These are phyloP conservation scores for Alternaria gansuensis DNA, from an alignment of 2,329 filamentous ascomycete species.

Conservation along the genomic window DNA sequence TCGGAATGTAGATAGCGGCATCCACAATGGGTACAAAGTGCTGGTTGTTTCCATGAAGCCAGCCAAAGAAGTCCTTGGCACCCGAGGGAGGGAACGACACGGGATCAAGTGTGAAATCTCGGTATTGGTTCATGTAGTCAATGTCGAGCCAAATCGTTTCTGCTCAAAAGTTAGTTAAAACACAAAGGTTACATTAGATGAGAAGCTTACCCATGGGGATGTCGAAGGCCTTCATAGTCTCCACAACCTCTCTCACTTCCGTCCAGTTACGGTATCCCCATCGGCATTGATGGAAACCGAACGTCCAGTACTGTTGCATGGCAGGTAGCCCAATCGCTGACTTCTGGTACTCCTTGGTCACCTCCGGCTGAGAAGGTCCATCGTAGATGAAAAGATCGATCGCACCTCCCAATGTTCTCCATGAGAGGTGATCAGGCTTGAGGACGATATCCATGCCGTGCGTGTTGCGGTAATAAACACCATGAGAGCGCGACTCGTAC, in stretches of 20 bases:
- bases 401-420: conserved; percentile 77
- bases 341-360: conserved; percentile 74
- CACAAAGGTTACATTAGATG: not conserved
- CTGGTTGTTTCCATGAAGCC: conserved; percentile 63
- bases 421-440: conserved; percentile 70
- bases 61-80: conserved; percentile 62
- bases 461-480: conserved; percentile 78
- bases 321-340: conserved; percentile 74
- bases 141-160: conserved; percentile 58
- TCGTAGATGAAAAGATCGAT: conserved; percentile 83
- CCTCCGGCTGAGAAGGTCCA: conserved; percentile 72
- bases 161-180: not conserved
- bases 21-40: conserved; percentile 71
- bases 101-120: conserved; percentile 67
- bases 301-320: conserved; percentile 80
- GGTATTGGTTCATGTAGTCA: conserved; percentile 57
- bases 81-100: conserved; percentile 61
- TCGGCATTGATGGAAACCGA: conserved; percentile 84
- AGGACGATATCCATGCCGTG: conserved; percentile 79
- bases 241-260: conserved; percentile 66
- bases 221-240: conserved; percentile 62
- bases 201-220: conserved; percentile 59
- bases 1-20: conserved; percentile 74
- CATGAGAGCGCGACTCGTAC: conserved; percentile 76
- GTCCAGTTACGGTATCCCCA: conserved; percentile 84